Evolutionary conservation across 805 yeast species (phyloP).

Genomic region (Danielia reshetovae): DNA sequence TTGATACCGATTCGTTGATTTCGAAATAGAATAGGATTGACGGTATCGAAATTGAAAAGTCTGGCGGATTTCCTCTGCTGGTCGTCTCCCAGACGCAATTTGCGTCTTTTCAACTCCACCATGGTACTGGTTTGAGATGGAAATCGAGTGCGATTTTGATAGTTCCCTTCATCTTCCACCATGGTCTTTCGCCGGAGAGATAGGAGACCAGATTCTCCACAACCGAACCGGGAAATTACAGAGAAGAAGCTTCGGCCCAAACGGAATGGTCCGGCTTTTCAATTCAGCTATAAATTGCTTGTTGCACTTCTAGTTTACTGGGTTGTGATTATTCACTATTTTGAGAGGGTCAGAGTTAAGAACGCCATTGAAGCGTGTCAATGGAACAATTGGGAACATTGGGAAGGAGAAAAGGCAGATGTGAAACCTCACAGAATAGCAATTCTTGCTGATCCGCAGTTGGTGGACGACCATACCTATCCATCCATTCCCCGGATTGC

Average conservation of each 20-base stretch:
- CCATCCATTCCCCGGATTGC: conserved; percentile 57
- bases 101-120: conserved; percentile 13
- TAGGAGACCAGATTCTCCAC: neutral
- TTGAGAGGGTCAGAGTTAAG: conserved; percentile 29
- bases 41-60: conserved; percentile 33
- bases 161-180: neutral
- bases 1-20: conserved; percentile 18
- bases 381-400: conserved; percentile 68
- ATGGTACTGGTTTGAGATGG: conserved; percentile 2
- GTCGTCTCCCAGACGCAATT: conserved; percentile 29
- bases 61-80: conserved; percentile 6
- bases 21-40: conserved; percentile 23
- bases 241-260: neutral
- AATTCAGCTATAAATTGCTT: too few relatives aligned
- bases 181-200: conserved; percentile 4
- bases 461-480: conserved; percentile 85
- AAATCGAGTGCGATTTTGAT: conserved; percentile 1
- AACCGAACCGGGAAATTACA: neutral
- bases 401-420: conserved; percentile 31
- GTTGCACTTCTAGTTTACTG: conserved; percentile 20
- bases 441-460: conserved; percentile 89
- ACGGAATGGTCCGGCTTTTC: neutral
- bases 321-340: conserved; percentile 26
- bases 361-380: conserved; percentile 24
- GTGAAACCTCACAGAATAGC: conserved; percentile 44